Base-by-base conservation (phyloP, 805 yeast genomes). In the Grigorovia jiainica region DNA sequence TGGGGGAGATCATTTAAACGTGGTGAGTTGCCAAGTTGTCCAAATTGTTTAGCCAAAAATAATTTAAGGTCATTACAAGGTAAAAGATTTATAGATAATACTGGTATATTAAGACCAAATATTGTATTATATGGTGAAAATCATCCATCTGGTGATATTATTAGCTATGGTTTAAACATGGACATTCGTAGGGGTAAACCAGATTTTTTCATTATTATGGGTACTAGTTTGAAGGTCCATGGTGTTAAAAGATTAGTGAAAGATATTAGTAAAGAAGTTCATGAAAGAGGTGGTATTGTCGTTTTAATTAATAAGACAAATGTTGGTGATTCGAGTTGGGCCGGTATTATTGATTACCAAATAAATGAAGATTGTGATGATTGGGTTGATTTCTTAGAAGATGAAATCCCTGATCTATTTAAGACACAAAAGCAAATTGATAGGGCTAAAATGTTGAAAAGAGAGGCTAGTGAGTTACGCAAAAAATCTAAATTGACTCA, bases 121-220 rank as follows among this genome's bases (percentile, higher is more conserved):
- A 87, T 90, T 44, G 95, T 90, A 1, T 68, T 90, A 18, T 90
- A 90, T 59, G 97, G 97, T 2, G 97, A 90, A 57, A 80, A 87
- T 53, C 97, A 90, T 61, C 96, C 96, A 1, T 76, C 78, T 47
- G 78, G 87, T 5, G 95, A 86, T 46, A 64, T 70, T n/a, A 77
- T 90, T 34, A 82, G 94, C 2, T 71, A 70, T 37, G 87, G 87
- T 7, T 63, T 85, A 32, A 71, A 67, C 39, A 67, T 72, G 17
- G 97, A 90, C 63, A 55, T 86, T 44, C 38, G 41, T 4, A 70
- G 66, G 45, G 66, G 73, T 34, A 71, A 67, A 45, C 95, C 97
- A 0, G 95, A 87, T 55, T 58, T 85, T 46, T 69, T 92, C 38
- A 63, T 90, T n/a, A 82, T 90, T 9, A 79, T 86, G 73, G 98